Percentiles rank a stretch among this genome's conserved stretches.
Evolutionary conservation across 2,329 filamentous ascomycete genomes (phyloP).

Genomic region (Paecilomyces sp.): DNA sequence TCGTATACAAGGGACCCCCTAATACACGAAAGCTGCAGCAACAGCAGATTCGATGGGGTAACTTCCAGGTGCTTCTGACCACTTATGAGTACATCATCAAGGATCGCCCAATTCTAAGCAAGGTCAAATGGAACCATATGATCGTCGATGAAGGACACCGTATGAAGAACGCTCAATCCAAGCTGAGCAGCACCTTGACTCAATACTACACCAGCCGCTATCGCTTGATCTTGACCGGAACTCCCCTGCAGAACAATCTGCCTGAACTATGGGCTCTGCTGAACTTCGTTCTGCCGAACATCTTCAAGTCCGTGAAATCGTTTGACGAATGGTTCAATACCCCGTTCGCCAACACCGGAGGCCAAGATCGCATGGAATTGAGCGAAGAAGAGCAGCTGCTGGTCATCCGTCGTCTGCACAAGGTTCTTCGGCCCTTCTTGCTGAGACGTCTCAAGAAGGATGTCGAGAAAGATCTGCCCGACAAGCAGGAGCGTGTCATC

Average conservation of each 20-base stretch:
- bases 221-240: constrained; percentile 94
- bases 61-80: constrained; percentile 92
- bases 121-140: constrained; percentile 99
- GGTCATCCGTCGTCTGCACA: constrained; percentile 95
- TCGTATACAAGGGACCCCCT: constrained; percentile 96
- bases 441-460: constrained; percentile 98
- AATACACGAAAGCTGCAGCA: constrained; percentile 82
- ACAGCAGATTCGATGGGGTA: constrained; percentile 85
- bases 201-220: constrained; percentile 93
- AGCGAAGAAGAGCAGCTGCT: constrained; percentile 99
- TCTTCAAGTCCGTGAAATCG: constrained; percentile 98
- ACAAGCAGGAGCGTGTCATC: constrained; percentile 99
- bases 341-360: constrained; percentile 94
- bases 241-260: constrained; percentile 93
- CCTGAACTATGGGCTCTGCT: constrained; percentile 95
- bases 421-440: constrained; percentile 93
- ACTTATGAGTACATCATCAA: constrained; percentile 99
- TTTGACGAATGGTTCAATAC: constrained; percentile 99
- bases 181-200: constrained; percentile 89
- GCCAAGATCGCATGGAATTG: constrained; percentile 97
- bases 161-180: constrained; percentile 98
- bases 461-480: constrained; percentile 95
- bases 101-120: constrained; percentile 87
- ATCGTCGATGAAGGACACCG: constrained; percentile 99
- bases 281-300: constrained; percentile 95